Base-by-base conservation (phyloP, 2,329 filamentous ascomycete species). In the Pseudocercospora cruenta region DNA sequence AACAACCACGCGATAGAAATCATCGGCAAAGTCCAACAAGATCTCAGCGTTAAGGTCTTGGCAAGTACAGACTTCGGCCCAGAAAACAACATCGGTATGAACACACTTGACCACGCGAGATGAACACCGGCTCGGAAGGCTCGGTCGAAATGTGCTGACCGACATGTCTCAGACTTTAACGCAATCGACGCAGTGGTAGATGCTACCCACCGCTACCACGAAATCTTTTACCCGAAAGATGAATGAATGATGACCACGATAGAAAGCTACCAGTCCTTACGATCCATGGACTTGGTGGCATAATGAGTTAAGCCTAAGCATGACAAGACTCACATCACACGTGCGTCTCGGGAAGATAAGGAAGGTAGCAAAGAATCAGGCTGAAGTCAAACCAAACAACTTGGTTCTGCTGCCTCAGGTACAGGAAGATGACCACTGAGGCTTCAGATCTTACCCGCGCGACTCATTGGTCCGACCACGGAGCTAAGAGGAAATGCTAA, bases 131-230 rank as follows among this genome's bases (percentile, higher is more conserved):
- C 33, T 36, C 22, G 21, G 36, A 45, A 31, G 24, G 8, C 47
- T 24, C 10, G 36, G 16, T 6, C 10, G 33, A 12, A 36, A 21
- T 16, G 28, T 43, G 43, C 53, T 61, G 51, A 60, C 39, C 21
- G 36, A n/a, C 2, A 39, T 19, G 0, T 22, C 12, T 14, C 70
- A 94, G 93, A 97, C 80, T 92, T 91, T 79, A 85, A 84, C 61
- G 85, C 92, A 36, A 90, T 89, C 67, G 88, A 92, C 64, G 87
- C 90, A 0, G 91, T 97, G 2, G 94, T 97, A 16, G 91, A 97
- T 65, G 90, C 88, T 39, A 95, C 93, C 36, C 94, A 97, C 80
- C 86, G 89, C 58, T 88, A 93, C 77, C 91, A 90, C 75, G 83
- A 88, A 67, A 90, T 98, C 60, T 97, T 97, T 77, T 93, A 91